These are phyloP conservation scores for Moesziomyces aphidis DNA, from an alignment of 1,284 basidiomycete genomes.

Conservation along the genomic window DNA sequence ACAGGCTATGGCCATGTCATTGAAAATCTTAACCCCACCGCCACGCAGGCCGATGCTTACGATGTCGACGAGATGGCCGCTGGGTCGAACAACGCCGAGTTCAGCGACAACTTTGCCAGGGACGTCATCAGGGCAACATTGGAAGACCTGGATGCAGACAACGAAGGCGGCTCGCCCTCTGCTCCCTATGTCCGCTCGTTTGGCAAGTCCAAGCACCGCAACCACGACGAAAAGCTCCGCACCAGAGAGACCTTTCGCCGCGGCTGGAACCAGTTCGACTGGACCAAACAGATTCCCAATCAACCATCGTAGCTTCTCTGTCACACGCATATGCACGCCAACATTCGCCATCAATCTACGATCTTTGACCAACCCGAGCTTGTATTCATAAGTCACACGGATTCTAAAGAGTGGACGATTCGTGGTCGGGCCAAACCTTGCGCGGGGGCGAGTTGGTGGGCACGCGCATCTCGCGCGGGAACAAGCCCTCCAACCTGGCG, in stretches of 20 bases:
- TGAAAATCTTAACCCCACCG: slow-evolving; percentile 70
- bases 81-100: slow-evolving; percentile 24
- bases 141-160: slow-evolving; percentile 88
- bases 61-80: slow-evolving; percentile 68
- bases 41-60: slow-evolving; percentile 69
- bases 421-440: slow-evolving; percentile 48
- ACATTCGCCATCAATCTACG: too few relatives aligned
- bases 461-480: slow-evolving; percentile 64
- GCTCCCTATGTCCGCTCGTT: slow-evolving; percentile 15
- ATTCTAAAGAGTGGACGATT: neutral
- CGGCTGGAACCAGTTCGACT: slow-evolving; percentile 68
- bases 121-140: slow-evolving; percentile 94
- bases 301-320: neutral
- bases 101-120: slow-evolving; percentile 76
- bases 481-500: slow-evolving; percentile 59
- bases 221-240: slow-evolving; percentile 78
- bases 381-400: too few relatives aligned
- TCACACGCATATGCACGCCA: neutral
- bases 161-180: slow-evolving; percentile 69
- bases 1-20: slow-evolving; percentile 80
- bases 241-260: slow-evolving; percentile 73
- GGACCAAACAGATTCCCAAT: slow-evolving; percentile 66
- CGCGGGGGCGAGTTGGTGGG: slow-evolving; percentile 60
- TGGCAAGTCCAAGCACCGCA: slow-evolving; percentile 72
- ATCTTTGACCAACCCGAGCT: too few relatives aligned